Conservation (phyloP, 225 moss, liverwort and hornwort species). For the Pseudisothecium myosuroides region DNA sequence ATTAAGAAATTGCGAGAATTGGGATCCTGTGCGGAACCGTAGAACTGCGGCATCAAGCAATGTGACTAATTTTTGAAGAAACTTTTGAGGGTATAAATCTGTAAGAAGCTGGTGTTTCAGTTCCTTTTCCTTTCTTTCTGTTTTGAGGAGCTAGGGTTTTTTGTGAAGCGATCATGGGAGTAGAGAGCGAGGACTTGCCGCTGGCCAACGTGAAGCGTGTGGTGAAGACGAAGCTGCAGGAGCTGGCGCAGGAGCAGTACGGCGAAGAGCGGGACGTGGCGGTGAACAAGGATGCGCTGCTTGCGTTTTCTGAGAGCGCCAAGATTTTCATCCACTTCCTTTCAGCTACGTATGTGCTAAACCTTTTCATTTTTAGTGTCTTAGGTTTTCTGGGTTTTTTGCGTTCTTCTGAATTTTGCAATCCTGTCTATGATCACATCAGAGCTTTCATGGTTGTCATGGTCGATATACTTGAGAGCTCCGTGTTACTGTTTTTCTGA, state of each 20-base stretch:
- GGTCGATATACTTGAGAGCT: background rate
- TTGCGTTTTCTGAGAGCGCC: constrained; percentile 89
- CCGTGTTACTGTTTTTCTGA: background rate
- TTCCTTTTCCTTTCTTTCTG: background rate
- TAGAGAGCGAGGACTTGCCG: constrained; percentile 69
- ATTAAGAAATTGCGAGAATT: background rate
- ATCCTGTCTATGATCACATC: background rate
- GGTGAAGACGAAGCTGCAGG: constrained; percentile 80
- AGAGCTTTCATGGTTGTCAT: background rate
- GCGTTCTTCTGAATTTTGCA: background rate
- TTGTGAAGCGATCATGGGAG: constrained; percentile 19
- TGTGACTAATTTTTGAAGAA: background rate
- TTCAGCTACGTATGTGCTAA: constrained; percentile 61
- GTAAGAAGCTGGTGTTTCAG: background rate
- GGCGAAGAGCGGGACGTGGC: constrained; percentile 62
- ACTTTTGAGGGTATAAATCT: background rate
- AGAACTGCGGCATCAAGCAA: background rate
- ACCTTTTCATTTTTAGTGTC: background rate
- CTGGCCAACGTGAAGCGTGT: constrained; percentile 93
- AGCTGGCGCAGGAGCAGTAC: constrained; percentile 42
- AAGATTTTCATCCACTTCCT: constrained; percentile 97
- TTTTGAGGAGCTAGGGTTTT: constrained; percentile 12
- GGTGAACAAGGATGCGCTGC: constrained; percentile 75
- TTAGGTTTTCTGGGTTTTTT: background rate
- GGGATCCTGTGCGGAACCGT: too few species aligned